phyloP scores from a whole-genome alignment of 768 basidiomycete genomes.

The Xerocomus spinulosus region DNA sequence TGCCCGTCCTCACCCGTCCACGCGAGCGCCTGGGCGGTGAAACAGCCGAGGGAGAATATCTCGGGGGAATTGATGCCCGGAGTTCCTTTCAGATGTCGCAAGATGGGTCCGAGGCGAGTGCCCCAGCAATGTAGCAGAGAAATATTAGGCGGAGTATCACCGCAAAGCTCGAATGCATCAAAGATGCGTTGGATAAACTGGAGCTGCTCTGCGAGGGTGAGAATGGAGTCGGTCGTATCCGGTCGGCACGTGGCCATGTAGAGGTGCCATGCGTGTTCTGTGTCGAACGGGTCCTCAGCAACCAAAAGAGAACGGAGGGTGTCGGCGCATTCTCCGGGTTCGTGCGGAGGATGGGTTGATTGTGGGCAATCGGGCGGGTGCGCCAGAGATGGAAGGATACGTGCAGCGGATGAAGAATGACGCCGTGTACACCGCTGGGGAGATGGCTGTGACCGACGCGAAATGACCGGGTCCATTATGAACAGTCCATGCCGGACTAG shows the following conservation, averaged over 20 bases:
- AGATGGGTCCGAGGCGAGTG: slow-evolving; percentile 30
- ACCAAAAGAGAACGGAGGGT: slow-evolving; percentile 20
- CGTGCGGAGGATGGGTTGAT: slow-evolving; percentile 1
- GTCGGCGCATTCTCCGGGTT: slow-evolving; percentile 5
- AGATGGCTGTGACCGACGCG: slow-evolving; percentile 20
- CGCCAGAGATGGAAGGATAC: slow-evolving; percentile 10
- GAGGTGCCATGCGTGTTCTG: slow-evolving; percentile 39
- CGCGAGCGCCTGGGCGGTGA: slow-evolving; percentile 32
- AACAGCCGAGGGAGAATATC: slow-evolving; percentile 23
- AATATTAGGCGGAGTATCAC: slow-evolving; percentile 14
- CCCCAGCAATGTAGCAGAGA: slow-evolving; percentile 34
- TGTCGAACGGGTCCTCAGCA: slow-evolving; percentile 24
- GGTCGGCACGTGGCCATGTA: slow-evolving; percentile 23
- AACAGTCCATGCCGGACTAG: slow-evolving; percentile 34
- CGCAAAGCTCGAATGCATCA: slow-evolving; percentile 9
- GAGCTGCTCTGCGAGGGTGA: slow-evolving; percentile 24
- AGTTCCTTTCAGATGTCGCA: slow-evolving; percentile 27
- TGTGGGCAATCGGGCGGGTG: slow-evolving; percentile 8
- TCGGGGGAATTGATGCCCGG: slow-evolving; percentile 17
- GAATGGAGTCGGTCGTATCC: slow-evolving; percentile 6
- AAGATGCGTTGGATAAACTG: slow-evolving; percentile 26
- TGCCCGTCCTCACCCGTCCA: slow-evolving; percentile 35
- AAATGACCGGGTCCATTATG: slow-evolving; percentile 35
- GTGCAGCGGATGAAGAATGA: slow-evolving; percentile 22
- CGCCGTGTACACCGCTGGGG: slow-evolving; percentile 20